Base-by-base conservation (phyloP, 2,329 filamentous ascomycete genomes). In the Ustilaginoidea virens region DNA sequence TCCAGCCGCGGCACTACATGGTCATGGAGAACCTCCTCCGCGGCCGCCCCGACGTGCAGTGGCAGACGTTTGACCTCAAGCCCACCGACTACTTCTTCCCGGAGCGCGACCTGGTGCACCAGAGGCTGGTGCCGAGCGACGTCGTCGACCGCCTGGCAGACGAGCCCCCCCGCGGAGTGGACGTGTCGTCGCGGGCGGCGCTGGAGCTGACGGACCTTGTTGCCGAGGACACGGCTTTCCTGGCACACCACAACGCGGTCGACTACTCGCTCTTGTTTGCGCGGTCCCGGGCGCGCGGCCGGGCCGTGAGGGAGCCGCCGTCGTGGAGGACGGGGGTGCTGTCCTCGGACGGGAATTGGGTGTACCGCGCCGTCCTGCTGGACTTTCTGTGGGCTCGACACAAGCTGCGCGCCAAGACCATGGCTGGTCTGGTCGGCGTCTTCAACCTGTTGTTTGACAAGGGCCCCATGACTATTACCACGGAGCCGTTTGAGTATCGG, bases 321-420 rank as follows among this genome's bases (percentile, higher is more conserved):
- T 35, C 40, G 0, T 83, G 77, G 77, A 59, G 76, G 8, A 63
- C 56, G 0, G 78, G 78, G 0, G 42, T 81, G 0, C 39, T 51
- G 1, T 77, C 74, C 7, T 55, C 61, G 0, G 71, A 80, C 40
- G 68, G 68, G 0, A 69, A 69, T 39, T 77, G 74, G 59, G 55
- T 74, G 9, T 83, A 80, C 42, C 64, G 77, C 3, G 73, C 66
- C 4, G 64, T 74, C 0, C 51, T 83, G 10, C 56, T 83, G 19
- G 79, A 83, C 48, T 83, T 85, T 52, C 81, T 83, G 56, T 83
- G 78, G 78, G 69, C 75, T 0, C 80, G 77, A 49, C 75, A 81
- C 48, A 76, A 74, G 39, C 41, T 74, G 0, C 74, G 70, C 30
- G 70, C 79, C 1, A 68, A 64, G 46, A 58, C 68, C 1, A 67